Conservation (phyloP, 352 stramenopile species). For the Phytophthora tubulina region DNA sequence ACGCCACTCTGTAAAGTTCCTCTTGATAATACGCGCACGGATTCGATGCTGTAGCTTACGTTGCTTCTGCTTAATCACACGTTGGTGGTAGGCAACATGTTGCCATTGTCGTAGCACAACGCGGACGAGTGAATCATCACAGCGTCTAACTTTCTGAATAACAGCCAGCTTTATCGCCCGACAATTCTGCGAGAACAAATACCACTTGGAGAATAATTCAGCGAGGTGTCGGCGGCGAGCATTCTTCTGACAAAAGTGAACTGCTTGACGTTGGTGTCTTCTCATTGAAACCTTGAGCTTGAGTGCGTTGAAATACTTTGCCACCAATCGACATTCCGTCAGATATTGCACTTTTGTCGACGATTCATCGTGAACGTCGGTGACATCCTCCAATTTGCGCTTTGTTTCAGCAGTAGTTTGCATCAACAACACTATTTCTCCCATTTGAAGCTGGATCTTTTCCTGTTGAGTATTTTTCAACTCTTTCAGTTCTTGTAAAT, state of each 20-base stretch:
- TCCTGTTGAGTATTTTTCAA: slow-evolving; percentile 23
- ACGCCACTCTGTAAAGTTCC: slow-evolving; percentile 21
- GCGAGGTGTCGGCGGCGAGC: slow-evolving; percentile 19
- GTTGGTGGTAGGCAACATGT: background rate
- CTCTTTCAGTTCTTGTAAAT: slow-evolving; percentile 26
- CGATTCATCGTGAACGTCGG: slow-evolving; percentile 15
- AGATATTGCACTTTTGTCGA: slow-evolving; percentile 27
- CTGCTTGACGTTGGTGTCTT: slow-evolving; percentile 15
- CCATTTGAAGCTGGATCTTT: slow-evolving; percentile 18
- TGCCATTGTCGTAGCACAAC: slow-evolving; percentile 28
- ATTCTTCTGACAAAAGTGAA: slow-evolving; percentile 32
- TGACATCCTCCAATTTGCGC: slow-evolving; percentile 15
- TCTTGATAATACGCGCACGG: background rate
- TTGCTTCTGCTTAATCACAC: slow-evolving; percentile 29
- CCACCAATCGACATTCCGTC: slow-evolving; percentile 23
- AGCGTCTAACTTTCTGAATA: slow-evolving; percentile 15
- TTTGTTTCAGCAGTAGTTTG: slow-evolving; percentile 12
- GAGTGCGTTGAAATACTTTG: slow-evolving; percentile 40
- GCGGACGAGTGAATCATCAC: slow-evolving; percentile 11
- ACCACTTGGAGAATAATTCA: slow-evolving; percentile 31
- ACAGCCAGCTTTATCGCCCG: slow-evolving; percentile 16
- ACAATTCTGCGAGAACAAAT: slow-evolving; percentile 10
- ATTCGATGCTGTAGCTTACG: slow-evolving; percentile 24
- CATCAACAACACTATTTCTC: slow-evolving; percentile 27
- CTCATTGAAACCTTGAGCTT: slow-evolving; percentile 29